Evolutionary conservation across 2,329 filamentous ascomycete genomes (phyloP), one percentile per base, ranked within the genome.

Genomic region (Xylaria sp.): DNA sequence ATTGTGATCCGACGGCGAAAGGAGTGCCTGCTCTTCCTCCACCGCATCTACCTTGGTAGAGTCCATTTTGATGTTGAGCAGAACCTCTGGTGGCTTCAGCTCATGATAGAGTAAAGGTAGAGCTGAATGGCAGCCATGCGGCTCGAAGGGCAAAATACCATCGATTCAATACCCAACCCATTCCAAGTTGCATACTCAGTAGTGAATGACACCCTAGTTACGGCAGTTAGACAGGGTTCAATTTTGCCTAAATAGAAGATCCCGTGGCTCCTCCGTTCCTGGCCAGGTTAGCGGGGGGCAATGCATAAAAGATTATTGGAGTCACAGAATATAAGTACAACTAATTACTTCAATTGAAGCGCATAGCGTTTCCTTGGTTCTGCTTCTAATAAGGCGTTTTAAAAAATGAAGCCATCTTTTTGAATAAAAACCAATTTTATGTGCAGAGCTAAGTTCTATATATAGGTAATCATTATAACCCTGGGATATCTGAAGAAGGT

Each of bases 21-120:
- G 75, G 53, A 80, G 79, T 1, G 78, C 75, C 57, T 78, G 72
- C 55, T 77, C 75, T 66, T 80, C 78, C 57, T 75, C 77, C 9
- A 72, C 72, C 2, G 53, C 32, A 40, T 75, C 72, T 50, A 70
- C 57, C 44, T 78, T 78, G n/a, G 44, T 69, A 16, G 67, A 13
- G 29, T 42, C 66, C 73, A 76, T 76, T 23, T 25, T 69, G 67
- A 44, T 54, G 27, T 48, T 42, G 25, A 21, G 57, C 21, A 50
- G 35, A 23, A 60, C 25, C 21, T 35, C 32, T 57, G 25, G 55
- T 21, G 4, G n/a, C 23, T 18, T 37, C 37, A 35, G 6, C 44
- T 48, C 35, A 23, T 54, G 29, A 51, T 27, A 59, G 37, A 37
- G 25, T 25, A 12, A 8, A 13, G 23, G 60, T 21, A 58, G 51